phyloP scores from a whole-genome alignment of 176 grass and related monocot species.

The Sorghum bicolor region Sorghum_bicolor_NCBIv3 NC_012879.2:10343501-10344000 shows the following conservation, averaged over 20 bases:
- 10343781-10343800: slow-evolving; percentile 16
- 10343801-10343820: background rate
- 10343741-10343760: background rate
- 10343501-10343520: slow-evolving; percentile 11
- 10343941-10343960: slow-evolving; percentile 5
- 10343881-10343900: background rate
- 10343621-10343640: slow-evolving; percentile 12
- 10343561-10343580: background rate
- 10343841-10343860: background rate
- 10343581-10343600: background rate
- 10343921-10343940: background rate
- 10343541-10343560: background rate
- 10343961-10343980: background rate
- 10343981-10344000: background rate
- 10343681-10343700: background rate
- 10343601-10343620: background rate
- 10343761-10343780: background rate
- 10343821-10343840: background rate
- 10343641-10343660: slow-evolving; percentile 11
- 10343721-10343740: background rate
- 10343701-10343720: background rate
- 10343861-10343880: background rate
- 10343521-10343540: background rate
- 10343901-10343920: background rate
- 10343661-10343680: background rate